Conservation (phyloP, 2,329 filamentous ascomycete genomes). For the Beauveria bassiana region DNA sequence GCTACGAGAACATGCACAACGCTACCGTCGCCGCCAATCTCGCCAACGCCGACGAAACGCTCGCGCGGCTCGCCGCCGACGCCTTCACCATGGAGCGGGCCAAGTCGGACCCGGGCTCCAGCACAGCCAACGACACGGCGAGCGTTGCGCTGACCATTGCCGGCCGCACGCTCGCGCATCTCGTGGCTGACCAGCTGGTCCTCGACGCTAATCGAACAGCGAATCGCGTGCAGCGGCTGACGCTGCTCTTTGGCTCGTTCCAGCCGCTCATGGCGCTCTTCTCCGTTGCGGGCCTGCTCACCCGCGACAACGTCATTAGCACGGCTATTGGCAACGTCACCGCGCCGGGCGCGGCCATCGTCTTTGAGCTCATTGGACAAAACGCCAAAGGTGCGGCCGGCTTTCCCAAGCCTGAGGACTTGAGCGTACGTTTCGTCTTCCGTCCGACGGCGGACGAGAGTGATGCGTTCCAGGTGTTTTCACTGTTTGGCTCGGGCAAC, state of each 20-base stretch:
- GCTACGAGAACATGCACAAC: conserved; percentile 47
- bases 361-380: conserved; percentile 55
- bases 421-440: conserved; percentile 51
- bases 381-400: conserved; percentile 14
- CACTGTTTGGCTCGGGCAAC: conserved; percentile 33
- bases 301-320: conserved; percentile 42
- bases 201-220: conserved; percentile 32
- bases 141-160: conserved; percentile 38
- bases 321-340: conserved; percentile 36
- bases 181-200: conserved; percentile 35
- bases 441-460: conserved; percentile 36
- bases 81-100: conserved; percentile 61
- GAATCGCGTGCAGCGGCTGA: conserved; percentile 32
- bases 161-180: conserved; percentile 43
- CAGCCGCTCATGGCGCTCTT: conserved; percentile 51
- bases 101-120: conserved; percentile 18
- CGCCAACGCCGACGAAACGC: conserved; percentile 20
- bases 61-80: conserved; percentile 48
- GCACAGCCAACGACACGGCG: conserved; percentile 37
- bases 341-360: conserved; percentile 65
- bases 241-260: conserved; percentile 45
- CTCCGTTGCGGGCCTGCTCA: conserved; percentile 38
- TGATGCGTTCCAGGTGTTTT: conserved; percentile 27
- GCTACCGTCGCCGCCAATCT: conserved; percentile 33
- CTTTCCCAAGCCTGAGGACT: conserved; percentile 26